phyloP scores from a whole-genome alignment of 805 yeast genomes.

The Saturnispora sekii region DNA sequence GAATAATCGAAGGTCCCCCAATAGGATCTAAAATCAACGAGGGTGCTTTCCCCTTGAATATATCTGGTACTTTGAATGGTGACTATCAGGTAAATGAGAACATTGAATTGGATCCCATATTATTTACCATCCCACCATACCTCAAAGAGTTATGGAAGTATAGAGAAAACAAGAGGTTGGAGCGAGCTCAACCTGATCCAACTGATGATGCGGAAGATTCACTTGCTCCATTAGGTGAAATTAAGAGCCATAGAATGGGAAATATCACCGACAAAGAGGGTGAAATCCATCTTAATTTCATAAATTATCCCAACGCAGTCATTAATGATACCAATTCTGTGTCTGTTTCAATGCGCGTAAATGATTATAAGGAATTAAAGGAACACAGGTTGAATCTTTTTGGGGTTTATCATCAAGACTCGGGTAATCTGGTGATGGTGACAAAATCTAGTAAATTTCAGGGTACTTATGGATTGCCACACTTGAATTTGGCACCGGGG shows the following conservation, averaged over 20 bases:
- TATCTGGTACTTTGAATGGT: conserved; percentile 41
- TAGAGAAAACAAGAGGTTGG: conserved; percentile 9
- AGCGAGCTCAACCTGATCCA: conserved; percentile 7
- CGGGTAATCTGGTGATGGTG: conserved; percentile 51
- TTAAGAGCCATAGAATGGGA: conserved; percentile 14
- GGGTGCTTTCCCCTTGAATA: conserved; percentile 29
- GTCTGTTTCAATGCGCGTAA: background rate
- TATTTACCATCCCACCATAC: conserved; percentile 25
- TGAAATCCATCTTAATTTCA: conserved; percentile 13
- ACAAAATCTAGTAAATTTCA: conserved; percentile 57
- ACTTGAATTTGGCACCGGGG: conserved; percentile 34
- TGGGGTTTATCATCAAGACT: conserved; percentile 58
- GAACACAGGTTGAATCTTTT: conserved; percentile 40
- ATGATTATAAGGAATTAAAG: background rate
- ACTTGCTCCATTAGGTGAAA: conserved; percentile 1
- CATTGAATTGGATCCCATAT: conserved; percentile 9
- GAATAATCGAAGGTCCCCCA: conserved; percentile 9
- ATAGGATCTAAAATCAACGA: conserved; percentile 20
- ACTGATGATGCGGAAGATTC: conserved; percentile 2
- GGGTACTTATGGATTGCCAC: conserved; percentile 54
- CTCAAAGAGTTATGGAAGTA: conserved; percentile 18
- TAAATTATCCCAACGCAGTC: background rate
- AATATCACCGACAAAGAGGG: conserved; percentile 23
- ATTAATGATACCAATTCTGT: conserved; percentile 11
- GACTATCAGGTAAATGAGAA: conserved; percentile 20